A percentile compares a stretch with the other conserved stretches of the same genome.
Conservation (phyloP, 768 basidiomycete species). For the Tylopilus rubrobrunneus region DNA sequence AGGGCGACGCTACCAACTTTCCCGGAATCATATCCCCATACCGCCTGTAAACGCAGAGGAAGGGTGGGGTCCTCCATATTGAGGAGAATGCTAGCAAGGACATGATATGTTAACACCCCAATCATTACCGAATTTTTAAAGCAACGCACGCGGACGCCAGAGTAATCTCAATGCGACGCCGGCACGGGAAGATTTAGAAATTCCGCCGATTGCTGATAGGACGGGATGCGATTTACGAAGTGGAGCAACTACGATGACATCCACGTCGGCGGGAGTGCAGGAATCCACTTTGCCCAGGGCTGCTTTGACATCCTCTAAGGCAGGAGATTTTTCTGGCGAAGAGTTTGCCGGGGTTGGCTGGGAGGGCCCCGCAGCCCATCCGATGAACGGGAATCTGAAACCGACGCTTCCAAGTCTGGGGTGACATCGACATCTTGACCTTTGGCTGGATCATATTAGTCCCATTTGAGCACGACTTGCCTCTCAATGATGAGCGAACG, state of each 20-base stretch:
- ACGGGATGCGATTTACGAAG: constrained; percentile 34
- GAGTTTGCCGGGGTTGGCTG: background rate
- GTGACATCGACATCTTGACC: constrained; percentile 4
- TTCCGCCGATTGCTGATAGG: constrained; percentile 37
- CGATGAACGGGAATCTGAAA: background rate
- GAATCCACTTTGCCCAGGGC: background rate
- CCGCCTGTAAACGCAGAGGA: constrained; percentile 48
- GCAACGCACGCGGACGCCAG: constrained; percentile 52
- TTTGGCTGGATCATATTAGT: constrained; percentile 40
- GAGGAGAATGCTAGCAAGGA: constrained; percentile 38
- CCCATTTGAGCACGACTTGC: constrained; percentile 46
- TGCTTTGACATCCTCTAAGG: background rate
- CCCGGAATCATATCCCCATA: constrained; percentile 45
- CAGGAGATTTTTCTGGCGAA: too few relatives aligned
- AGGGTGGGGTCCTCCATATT: constrained; percentile 54
- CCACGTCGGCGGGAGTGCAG: background rate
- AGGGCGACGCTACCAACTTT: constrained; percentile 60
- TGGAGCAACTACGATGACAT: background rate
- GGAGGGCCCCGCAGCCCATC: background rate
- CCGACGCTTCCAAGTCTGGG: constrained; percentile 7
- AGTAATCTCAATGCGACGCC: constrained; percentile 40
- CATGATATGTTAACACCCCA: background rate
- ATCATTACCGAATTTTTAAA: background rate
- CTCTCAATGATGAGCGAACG: constrained; percentile 56
- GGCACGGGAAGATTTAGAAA: constrained; percentile 48